phyloP scores from a whole-genome alignment of 306 rosid species.

The Dalbergia cultrata region DNA sequence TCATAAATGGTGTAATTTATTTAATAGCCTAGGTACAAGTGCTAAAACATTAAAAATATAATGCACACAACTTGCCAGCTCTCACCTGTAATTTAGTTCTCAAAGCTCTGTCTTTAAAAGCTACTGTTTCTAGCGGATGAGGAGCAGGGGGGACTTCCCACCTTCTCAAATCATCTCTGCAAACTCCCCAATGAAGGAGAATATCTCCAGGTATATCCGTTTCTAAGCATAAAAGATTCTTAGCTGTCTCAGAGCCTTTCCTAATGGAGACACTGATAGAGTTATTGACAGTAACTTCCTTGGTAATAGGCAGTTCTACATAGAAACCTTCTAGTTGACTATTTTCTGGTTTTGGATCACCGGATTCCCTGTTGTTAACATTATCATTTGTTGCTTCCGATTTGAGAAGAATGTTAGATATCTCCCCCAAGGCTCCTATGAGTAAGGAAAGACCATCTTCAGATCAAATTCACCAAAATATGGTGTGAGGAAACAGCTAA shows the following conservation, averaged over 20 bases:
- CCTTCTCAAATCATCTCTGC: constrained; percentile 71
- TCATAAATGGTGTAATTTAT: constrained; percentile 2
- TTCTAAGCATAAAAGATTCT: constrained; percentile 69
- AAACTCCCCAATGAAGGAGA: constrained; percentile 94
- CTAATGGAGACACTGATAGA: constrained; percentile 65
- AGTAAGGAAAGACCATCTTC: constrained; percentile 47
- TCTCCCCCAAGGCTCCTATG: constrained; percentile 70
- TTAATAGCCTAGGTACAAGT: constrained; percentile 13
- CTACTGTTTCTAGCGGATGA: constrained; percentile 74
- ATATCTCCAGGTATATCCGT: constrained; percentile 79
- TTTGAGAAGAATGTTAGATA: constrained; percentile 63
- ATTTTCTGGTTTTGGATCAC: constrained; percentile 52
- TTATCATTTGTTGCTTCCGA: constrained; percentile 51
- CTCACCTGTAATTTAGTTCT: constrained; percentile 81
- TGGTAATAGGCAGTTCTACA: constrained; percentile 71
- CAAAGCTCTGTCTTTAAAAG: constrained; percentile 80
- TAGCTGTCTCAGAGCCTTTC: constrained; percentile 72
- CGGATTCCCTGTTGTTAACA: constrained; percentile 52
- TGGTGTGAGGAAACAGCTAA: constrained; percentile 37
- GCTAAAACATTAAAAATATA: neutral
- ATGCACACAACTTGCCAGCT: neutral
- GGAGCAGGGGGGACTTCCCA: constrained; percentile 91
- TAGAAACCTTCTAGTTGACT: constrained; percentile 71
- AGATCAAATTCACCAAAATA: constrained; percentile 46
- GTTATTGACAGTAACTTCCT: constrained; percentile 63